Percentiles rank a stretch among this genome's conserved stretches.
These are phyloP conservation scores for Spergularia azorica DNA, from an alignment of 179 eudicot genomes.

Conservation along the genomic window DNA sequence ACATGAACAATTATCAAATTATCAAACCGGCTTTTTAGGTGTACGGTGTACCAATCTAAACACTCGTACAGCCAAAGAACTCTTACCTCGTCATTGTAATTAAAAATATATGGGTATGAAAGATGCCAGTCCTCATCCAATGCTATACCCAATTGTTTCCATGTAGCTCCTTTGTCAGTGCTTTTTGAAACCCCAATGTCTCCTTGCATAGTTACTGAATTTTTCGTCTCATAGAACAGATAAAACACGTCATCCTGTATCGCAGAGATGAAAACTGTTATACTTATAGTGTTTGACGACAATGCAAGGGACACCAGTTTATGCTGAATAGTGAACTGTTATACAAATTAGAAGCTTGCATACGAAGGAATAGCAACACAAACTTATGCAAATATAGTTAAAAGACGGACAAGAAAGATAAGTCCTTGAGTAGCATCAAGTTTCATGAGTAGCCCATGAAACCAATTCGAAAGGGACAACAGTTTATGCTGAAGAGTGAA, in stretches of 20 bases:
- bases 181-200: constrained; percentile 94
- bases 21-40: background rate
- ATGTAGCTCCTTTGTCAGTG: constrained; percentile 83
- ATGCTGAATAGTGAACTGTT: no score
- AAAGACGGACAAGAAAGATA: background rate
- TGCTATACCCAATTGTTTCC: constrained; percentile 86
- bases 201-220: constrained; percentile 87
- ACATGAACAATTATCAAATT: background rate
- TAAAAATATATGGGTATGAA: constrained; percentile 82
- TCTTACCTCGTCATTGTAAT: constrained; percentile 65
- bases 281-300: background rate
- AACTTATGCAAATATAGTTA: background rate
- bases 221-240: constrained; percentile 81
- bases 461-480: background rate
- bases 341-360: background rate
- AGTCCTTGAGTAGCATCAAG: background rate
- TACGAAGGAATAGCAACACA: background rate
- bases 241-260: constrained; percentile 74
- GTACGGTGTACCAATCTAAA: background rate
- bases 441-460: constrained; percentile 1
- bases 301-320: background rate
- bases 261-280: constrained; percentile 6
- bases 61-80: background rate
- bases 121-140: constrained; percentile 97
- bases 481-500: background rate